Conservation (phyloP, 192 early-diverging fungal genomes). For the Coemansia sp. region DNA sequence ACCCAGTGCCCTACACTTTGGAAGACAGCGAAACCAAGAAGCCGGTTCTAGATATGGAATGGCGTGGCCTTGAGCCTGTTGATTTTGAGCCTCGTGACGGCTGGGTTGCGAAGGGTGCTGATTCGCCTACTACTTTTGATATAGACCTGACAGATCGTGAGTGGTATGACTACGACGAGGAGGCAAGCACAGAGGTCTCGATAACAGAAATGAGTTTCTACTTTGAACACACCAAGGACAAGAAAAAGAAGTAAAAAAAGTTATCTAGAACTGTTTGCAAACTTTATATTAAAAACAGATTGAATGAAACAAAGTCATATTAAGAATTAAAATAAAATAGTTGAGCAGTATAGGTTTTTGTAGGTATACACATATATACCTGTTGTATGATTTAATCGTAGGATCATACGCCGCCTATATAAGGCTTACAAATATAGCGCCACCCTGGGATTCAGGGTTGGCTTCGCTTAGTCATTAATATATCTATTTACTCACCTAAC, state of each 20-base stretch:
- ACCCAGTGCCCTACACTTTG: slow-evolving; percentile 21
- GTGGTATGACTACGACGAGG: slow-evolving; percentile 93
- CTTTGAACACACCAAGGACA: slow-evolving; percentile 22
- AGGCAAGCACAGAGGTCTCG: slow-evolving; percentile 32
- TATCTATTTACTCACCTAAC: no score
- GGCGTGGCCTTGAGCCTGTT: slow-evolving; percentile 79
- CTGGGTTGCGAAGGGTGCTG: slow-evolving; percentile 68
- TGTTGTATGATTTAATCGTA: no score
- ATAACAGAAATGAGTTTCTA: slow-evolving; percentile 28
- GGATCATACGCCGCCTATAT: no score
- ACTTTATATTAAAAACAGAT: background rate
- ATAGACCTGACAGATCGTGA: slow-evolving; percentile 76
- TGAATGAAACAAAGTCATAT: no score
- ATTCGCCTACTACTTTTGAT: slow-evolving; percentile 71
- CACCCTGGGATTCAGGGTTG: no score
- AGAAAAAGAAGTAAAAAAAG: background rate
- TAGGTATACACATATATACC: no score
- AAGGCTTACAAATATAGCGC: no score
- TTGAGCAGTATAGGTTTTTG: no score
- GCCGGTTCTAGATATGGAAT: slow-evolving; percentile 69
- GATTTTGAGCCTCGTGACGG: slow-evolving; percentile 65
- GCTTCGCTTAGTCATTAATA: no score
- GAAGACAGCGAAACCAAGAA: slow-evolving; percentile 63
- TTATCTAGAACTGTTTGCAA: background rate
- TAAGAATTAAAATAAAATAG: no score